A percentile compares a stretch with the other conserved stretches of the same genome.
Evolutionary conservation across 345 rosid species (phyloP).

Genomic region (Moricandia moricandioides): DNA sequence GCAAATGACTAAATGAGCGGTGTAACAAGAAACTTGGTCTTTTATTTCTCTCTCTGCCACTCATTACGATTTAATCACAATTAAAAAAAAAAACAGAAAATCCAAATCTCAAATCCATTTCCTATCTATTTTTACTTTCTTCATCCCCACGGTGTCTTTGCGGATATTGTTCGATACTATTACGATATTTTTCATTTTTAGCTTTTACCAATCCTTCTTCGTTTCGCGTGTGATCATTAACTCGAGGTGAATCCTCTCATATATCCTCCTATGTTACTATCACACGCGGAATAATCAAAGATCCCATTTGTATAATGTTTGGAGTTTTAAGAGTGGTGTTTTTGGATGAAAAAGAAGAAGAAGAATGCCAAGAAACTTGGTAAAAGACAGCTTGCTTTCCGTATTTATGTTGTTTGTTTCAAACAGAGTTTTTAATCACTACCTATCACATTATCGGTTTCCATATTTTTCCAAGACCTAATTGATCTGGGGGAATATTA

Average conservation of each 20-base stretch:
- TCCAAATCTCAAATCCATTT: slow-evolving; percentile 6
- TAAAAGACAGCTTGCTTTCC: slow-evolving; percentile 1
- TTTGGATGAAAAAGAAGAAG: not conserved
- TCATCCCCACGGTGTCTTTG: not conserved
- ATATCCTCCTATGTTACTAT: slow-evolving; percentile 23
- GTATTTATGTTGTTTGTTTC: not conserved
- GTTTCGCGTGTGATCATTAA: slow-evolving; percentile 39
- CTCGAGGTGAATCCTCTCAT: slow-evolving; percentile 8
- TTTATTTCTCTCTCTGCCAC: slow-evolving; percentile 15
- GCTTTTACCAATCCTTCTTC: not conserved
- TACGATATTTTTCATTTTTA: not conserved
- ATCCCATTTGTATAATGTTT: not conserved
- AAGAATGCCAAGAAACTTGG: not conserved
- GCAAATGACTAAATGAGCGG: slow-evolving; percentile 31
- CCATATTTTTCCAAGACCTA: not conserved
- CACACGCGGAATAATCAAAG: slow-evolving; percentile 30
- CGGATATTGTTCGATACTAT: slow-evolving; percentile 1
- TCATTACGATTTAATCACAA: slow-evolving; percentile 20
- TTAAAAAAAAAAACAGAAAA: slow-evolving; percentile 29
- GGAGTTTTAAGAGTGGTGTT: not conserved
- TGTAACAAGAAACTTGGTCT: slow-evolving; percentile 29
- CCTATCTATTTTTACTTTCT: slow-evolving; percentile 5
- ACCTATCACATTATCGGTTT: slow-evolving; percentile 5
- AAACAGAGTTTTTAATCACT: slow-evolving; percentile 2
- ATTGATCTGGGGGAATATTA: not conserved